Conservation (phyloP, 208 protist genomes). For the Acanthamoeba royreba region DNA sequence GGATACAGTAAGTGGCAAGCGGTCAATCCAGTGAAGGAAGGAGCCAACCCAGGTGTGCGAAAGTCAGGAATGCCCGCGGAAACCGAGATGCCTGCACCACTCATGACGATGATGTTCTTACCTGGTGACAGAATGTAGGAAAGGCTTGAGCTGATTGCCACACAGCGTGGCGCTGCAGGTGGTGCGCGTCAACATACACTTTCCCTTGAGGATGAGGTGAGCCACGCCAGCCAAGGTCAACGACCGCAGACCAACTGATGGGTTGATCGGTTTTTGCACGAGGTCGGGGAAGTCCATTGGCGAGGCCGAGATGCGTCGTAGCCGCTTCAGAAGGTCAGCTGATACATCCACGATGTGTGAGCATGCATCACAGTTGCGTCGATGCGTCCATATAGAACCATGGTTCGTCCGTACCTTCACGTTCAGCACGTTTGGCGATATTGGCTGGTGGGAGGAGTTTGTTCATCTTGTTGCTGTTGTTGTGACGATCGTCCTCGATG, state of each 20-base stretch:
- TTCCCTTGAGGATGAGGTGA: not conserved
- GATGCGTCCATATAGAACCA: no score
- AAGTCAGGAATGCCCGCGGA: conserved; percentile 68
- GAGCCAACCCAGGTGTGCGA: not conserved
- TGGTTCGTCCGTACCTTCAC: no score
- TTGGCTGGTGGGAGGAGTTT: no score
- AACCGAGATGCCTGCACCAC: conserved; percentile 90
- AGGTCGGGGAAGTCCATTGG: not conserved
- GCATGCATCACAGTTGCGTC: not conserved
- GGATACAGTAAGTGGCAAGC: conserved; percentile 43
- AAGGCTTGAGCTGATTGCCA: not conserved
- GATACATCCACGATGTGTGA: no score
- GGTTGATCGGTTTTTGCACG: not conserved
- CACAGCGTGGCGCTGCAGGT: no score
- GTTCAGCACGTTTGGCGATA: no score
- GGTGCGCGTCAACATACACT: no score
- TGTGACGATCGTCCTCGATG: no score
- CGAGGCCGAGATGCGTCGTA: not conserved
- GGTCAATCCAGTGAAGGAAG: not conserved
- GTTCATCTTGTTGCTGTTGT: no score
- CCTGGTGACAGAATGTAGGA: conserved; percentile 68
- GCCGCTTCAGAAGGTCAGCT: not conserved
- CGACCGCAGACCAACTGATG: not conserved
- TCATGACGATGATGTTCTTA: conserved; percentile 89
- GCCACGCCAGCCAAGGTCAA: not conserved